phyloP scores from a whole-genome alignment of 495 filamentous ascomycete species.

The Ascodesmis nigricans region DNA sequence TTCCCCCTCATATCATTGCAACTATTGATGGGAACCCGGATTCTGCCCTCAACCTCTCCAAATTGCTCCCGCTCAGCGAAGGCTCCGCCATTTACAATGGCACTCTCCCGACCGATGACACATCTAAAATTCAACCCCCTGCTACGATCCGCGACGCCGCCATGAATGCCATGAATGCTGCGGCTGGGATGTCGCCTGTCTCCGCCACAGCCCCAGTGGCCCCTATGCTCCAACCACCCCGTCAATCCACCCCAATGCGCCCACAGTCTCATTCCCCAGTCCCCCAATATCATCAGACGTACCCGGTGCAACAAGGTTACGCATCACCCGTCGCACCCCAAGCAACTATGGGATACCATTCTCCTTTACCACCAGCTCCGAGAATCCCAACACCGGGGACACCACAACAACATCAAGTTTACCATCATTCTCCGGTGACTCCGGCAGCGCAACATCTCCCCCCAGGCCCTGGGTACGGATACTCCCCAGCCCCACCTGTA shows the following conservation, averaged over 20 bases:
- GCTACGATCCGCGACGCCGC: constrained; percentile 9
- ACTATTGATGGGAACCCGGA: constrained; percentile 46
- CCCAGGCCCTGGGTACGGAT: too few species aligned
- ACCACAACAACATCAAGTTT: too few species aligned
- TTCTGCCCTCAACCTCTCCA: constrained; percentile 39
- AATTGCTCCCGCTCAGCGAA: constrained; percentile 29
- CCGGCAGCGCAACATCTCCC: too few species aligned
- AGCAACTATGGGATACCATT: constrained; percentile 4
- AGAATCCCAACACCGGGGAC: constrained; percentile 1
- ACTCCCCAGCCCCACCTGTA: too few species aligned
- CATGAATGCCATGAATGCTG: constrained; percentile 16
- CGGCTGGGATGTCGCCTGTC: constrained; percentile 15
- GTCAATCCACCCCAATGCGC: constrained; percentile 7
- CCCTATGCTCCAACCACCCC: constrained; percentile 7
- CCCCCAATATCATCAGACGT: constrained; percentile 7
- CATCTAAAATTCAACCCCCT: constrained; percentile 3
- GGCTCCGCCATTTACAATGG: constrained; percentile 34
- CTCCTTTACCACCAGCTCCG: constrained; percentile 11
- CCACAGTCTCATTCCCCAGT: neutral
- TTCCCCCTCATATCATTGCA: constrained; percentile 46
- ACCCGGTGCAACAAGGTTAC: constrained; percentile 1
- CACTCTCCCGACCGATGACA: constrained; percentile 20
- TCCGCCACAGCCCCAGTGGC: constrained; percentile 12
- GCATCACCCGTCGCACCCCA: constrained; percentile 10
- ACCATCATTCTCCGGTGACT: too few species aligned